Evolutionary conservation across 371 early-diverging fungal genomes (phyloP), one percentile per base, ranked within the genome.

Genomic region (Batkoa obscura): DNA sequence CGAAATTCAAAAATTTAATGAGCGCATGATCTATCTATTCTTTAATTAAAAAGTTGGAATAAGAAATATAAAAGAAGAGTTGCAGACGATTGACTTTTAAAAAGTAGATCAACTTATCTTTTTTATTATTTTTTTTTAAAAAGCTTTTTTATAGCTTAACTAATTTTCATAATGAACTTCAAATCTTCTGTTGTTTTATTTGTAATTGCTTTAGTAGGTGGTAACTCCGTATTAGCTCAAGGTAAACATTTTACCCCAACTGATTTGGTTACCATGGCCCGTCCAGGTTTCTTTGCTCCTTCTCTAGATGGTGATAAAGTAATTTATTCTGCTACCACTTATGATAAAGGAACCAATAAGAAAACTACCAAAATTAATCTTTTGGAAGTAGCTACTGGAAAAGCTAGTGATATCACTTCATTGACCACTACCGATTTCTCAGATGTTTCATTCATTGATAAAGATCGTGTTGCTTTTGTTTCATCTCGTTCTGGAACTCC

Each of bases 361-460:
- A 68, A 70, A 3, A 59, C 68, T 38, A 60, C 67, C 36, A 72
- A 69, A 56, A 59, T 75, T 33, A 66, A 70, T 50, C 60, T 79
- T 0, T 50, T 76, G 42, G 63, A 72, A 51, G 53, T 70, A 31
- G 34, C 61, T 10, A 60, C 57, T 0, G 58, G 64, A 33, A 34
- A 41, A 8, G 62, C 68, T 0, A 57, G 67, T 47, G 57, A 59
- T 32, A 49, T 75, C 58, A 79, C 75, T 6, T 46, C 56, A 12
- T 43, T 62, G 32, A 37, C 37, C 23, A 37, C 41, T 31, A 60
- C 58, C 8, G 66, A 66, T 50, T 56, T 66, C 38, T 67, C 60
- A 31, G 72, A 75, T 12, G 71, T 76, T 31, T 62, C 75, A 62
- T 79, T 72, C 58, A 64, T 79, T 55, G 74, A 75, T 51, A 66